Percentiles rank a stretch among this genome's conserved stretches.
phyloP scores from a whole-genome alignment of 2,329 filamentous ascomycete species.

The Beauveria sp. region DNA sequence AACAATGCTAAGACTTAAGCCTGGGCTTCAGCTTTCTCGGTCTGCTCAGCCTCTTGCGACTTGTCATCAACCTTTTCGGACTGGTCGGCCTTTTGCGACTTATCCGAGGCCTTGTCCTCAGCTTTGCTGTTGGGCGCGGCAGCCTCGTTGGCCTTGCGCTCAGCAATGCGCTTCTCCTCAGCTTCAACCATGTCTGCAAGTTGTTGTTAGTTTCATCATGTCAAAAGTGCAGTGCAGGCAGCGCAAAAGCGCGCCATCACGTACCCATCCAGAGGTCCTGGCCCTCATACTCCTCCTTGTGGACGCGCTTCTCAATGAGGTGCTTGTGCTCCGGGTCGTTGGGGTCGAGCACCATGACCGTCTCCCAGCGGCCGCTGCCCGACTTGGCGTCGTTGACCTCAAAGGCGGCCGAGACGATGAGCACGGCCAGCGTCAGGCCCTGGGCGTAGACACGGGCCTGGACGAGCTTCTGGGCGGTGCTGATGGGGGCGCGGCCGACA shows the following conservation, averaged over 20 bases:
- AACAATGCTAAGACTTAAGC: not conserved
- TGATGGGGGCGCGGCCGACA: constrained; percentile 69
- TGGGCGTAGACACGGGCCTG: constrained; percentile 94
- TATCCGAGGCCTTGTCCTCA: not conserved
- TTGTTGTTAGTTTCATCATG: not conserved
- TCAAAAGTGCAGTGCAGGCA: too few species aligned
- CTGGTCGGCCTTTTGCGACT: not conserved
- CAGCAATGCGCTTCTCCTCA: constrained; percentile 56
- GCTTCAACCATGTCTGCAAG: constrained; percentile 69
- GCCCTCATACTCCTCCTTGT: constrained; percentile 79
- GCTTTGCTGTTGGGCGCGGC: not conserved
- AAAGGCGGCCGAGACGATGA: constrained; percentile 74
- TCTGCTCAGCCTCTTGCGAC: not conserved
- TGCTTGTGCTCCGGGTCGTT: constrained; percentile 76
- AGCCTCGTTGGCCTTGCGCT: constrained; percentile 25
- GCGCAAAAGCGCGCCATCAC: constrained; percentile 18
- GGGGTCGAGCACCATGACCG: constrained; percentile 70
- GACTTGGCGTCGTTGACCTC: constrained; percentile 71
- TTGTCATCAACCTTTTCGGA: not conserved
- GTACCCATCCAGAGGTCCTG: constrained; percentile 89
- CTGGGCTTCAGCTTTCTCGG: not conserved
- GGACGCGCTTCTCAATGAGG: constrained; percentile 77
- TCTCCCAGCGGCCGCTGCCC: constrained; percentile 76
- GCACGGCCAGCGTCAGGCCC: constrained; percentile 74
- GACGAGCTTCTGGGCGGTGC: constrained; percentile 76